Evolutionary conservation across 1,284 basidiomycete genomes (phyloP), one percentile per base, ranked within the genome.

Genomic region (Ceratobasidium sp.): DNA sequence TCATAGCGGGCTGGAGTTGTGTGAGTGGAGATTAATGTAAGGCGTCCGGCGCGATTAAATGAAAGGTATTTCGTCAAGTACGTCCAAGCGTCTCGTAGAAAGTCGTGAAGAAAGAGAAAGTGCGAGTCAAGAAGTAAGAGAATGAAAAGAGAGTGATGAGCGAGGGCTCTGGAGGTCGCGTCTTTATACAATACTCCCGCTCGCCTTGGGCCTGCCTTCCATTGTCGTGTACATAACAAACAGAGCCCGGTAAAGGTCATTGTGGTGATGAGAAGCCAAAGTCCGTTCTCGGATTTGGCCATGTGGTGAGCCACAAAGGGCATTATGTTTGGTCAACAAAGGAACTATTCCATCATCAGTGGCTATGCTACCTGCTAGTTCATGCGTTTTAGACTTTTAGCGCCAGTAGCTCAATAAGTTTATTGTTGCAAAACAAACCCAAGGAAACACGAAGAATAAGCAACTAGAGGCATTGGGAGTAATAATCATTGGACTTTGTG

Each of bases 401-500:
- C 43, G 26, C 3, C 12, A 26, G 45, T 28, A 4, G 43, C 26
- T 26, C 39, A 48, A 50, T 62, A 50, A 62, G 4, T 48, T 39
- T 36, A 62, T 62, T 21, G 30, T 30, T 62, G 21, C 36, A 62
- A 26, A 21, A 45, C 59, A 32, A 36, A 16, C 46, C 32, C 46
- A 52, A 28, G 46, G 9, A 53, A 65, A 16, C 14, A 18, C 3
- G 14, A 28, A 39, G 18, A 50, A 5, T 30, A 64, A 36, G 2
- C 52, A 23, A 32, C 30, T 59, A 71, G 9, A 71, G 28, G 43
- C 67, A 71, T 32, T 74, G 73, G 26, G 57, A 72, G 53, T 71
- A 74, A 30, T 58, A 74, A 43, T 46, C 69, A n/a, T 71, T 74
- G 41, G 32, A 18, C 30, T 58, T 48, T 12, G 59, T 71, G 69